phyloP scores from a whole-genome alignment of 371 early-diverging fungal species.

The Actinomortierella wolfii region DNA sequence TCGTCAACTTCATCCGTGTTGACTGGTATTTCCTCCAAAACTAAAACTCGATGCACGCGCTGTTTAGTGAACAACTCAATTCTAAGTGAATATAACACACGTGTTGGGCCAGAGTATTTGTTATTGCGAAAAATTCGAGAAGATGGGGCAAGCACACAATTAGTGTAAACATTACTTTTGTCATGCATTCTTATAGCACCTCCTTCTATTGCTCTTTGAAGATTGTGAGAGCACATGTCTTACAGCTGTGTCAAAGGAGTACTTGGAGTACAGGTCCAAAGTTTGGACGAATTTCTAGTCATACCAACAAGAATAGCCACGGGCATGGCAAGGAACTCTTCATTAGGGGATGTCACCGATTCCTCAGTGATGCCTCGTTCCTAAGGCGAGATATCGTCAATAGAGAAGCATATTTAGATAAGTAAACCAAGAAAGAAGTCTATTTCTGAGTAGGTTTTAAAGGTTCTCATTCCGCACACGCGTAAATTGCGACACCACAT shows the following conservation, averaged over 20 bases:
- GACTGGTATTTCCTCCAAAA: slow-evolving; percentile 43
- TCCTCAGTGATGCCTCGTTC: slow-evolving; percentile 39
- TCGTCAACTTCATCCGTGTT: slow-evolving; percentile 12
- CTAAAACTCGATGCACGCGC: slow-evolving; percentile 57
- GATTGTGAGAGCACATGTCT: slow-evolving; percentile 2
- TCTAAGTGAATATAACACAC: slow-evolving; percentile 9
- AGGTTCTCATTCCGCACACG: slow-evolving; percentile 38
- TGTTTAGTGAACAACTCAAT: slow-evolving; percentile 52
- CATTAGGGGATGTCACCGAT: slow-evolving; percentile 18
- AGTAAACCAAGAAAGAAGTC: slow-evolving; percentile 1
- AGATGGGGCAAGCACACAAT: too few species aligned
- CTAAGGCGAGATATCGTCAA: slow-evolving; percentile 9
- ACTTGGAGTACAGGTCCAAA: slow-evolving; percentile 40
- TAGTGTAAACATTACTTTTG: too few species aligned
- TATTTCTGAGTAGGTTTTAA: slow-evolving; percentile 20
- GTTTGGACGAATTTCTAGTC: slow-evolving; percentile 41
- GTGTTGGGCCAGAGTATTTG: not conserved
- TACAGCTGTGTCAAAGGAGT: slow-evolving; percentile 40
- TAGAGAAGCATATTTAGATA: slow-evolving; percentile 1
- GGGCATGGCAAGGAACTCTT: slow-evolving; percentile 37
- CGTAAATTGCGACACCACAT: slow-evolving; percentile 24
- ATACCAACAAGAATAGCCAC: slow-evolving; percentile 45
- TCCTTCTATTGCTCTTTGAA: slow-evolving; percentile 3
- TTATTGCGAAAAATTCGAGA: slow-evolving; percentile 8
- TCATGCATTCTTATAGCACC: too few species aligned